A percentile compares a stretch with the other conserved stretches of the same genome.
phyloP scores from a whole-genome alignment of 2,329 filamentous ascomycete species.

The Pseudogymnoascus sp. region DNA sequence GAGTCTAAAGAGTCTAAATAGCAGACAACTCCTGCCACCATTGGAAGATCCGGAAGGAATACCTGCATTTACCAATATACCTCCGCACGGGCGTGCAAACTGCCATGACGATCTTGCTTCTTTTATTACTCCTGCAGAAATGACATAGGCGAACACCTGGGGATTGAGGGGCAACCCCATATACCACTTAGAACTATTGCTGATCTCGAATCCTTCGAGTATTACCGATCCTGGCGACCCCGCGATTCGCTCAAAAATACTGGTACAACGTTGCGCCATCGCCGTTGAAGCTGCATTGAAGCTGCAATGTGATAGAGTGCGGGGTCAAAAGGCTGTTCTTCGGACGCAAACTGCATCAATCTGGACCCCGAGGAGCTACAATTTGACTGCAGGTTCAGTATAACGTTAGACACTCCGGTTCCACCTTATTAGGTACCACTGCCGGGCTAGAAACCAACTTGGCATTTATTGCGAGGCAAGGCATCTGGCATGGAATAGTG shows the following conservation, averaged over 20 bases:
- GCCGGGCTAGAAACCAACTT: not conserved
- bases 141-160: not conserved
- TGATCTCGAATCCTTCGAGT: not conserved
- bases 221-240: not conserved
- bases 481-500: not conserved
- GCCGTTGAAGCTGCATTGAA: not conserved
- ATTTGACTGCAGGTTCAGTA: not conserved
- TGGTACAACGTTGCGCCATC: constrained; percentile 3
- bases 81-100: not conserved
- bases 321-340: not conserved
- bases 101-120: not conserved
- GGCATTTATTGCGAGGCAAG: not conserved
- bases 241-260: not conserved
- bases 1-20: constrained; percentile 10
- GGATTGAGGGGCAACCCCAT: not conserved
- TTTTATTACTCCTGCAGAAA: not conserved
- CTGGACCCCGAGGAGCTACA: not conserved
- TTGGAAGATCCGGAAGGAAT: not conserved
- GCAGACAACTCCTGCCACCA: not conserved
- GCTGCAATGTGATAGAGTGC: not conserved
- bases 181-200: not conserved
- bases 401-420: not conserved
- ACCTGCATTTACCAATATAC: constrained; percentile 2
- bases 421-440: not conserved
- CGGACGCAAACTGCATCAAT: not conserved